Percentiles rank a stretch among this genome's conserved stretches.
Conservation (phyloP, 352 stramenopile genomes). For the Phytophthora cryptogea region DNA sequence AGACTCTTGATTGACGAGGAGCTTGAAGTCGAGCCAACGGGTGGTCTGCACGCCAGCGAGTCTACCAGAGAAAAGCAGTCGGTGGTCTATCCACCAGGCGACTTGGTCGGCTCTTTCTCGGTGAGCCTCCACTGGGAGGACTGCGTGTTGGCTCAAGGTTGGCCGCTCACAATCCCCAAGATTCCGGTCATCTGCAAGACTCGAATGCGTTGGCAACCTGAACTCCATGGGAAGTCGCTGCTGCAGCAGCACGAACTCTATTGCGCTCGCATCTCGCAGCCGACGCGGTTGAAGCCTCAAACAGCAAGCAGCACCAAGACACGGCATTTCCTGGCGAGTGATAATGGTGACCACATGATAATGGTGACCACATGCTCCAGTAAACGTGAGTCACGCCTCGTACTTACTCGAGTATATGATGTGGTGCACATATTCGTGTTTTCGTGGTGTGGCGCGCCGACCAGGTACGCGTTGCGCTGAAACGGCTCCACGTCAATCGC, state of each 20-base stretch:
- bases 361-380: neutral
- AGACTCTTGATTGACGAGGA: conserved; percentile 1
- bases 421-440: conserved; percentile 3
- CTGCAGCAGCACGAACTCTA: neutral
- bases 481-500: conserved; percentile 39
- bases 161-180: conserved; percentile 21
- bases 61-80: conserved; percentile 1
- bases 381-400: no score
- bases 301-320: neutral
- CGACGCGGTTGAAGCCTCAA: neutral
- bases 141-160: conserved; percentile 16
- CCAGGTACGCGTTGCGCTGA: conserved; percentile 5
- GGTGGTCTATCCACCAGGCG: conserved; percentile 9
- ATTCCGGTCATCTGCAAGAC: conserved; percentile 9
- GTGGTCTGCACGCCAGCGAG: neutral
- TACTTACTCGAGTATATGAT: neutral
- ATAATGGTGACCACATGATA: neutral
- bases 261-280: no score
- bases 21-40: neutral
- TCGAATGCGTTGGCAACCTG: neutral
- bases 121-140: neutral
- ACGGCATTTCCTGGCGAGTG: no score
- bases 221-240: neutral
- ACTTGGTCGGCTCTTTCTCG: conserved; percentile 1
- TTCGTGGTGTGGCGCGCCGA: neutral